phyloP scores from a whole-genome alignment of 805 yeast species.

The Teunomyces pallodes region DNA sequence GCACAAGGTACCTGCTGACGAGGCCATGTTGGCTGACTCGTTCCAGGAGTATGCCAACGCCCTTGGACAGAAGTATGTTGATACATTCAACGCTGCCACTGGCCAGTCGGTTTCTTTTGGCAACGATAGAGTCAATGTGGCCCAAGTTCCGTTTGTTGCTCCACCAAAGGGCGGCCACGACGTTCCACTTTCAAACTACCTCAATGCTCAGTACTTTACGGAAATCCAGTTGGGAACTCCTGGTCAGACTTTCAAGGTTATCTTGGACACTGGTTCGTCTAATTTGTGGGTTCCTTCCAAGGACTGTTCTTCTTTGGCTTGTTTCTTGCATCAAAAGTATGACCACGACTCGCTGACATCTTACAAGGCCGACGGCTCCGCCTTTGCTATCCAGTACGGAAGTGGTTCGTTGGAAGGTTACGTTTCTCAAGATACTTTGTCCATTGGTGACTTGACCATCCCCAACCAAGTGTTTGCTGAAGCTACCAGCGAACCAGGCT shows the following conservation, averaged over 20 bases:
- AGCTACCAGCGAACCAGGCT: constrained; percentile 95
- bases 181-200: constrained; percentile 85
- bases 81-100: constrained; percentile 40
- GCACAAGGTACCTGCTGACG: constrained; percentile 56
- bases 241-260: constrained; percentile 87
- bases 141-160: constrained; percentile 45
- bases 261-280: constrained; percentile 94
- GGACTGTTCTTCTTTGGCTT: constrained; percentile 90
- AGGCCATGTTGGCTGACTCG: constrained; percentile 49
- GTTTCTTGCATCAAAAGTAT: constrained; percentile 90
- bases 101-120: constrained; percentile 27
- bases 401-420: constrained; percentile 91
- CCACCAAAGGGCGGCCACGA: constrained; percentile 44
- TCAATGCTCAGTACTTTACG: constrained; percentile 95
- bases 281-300: constrained; percentile 94
- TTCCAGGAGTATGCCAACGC: constrained; percentile 54
- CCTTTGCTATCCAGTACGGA: constrained; percentile 85
- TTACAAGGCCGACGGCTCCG: constrained; percentile 83
- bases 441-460: constrained; percentile 80
- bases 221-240: constrained; percentile 93
- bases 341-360: constrained; percentile 80
- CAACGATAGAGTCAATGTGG: constrained; percentile 9
- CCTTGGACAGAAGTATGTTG: constrained; percentile 61
- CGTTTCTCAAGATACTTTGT: constrained; percentile 80
- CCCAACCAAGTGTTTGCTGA: constrained; percentile 94